Base-by-base conservation (phyloP, 2,329 filamentous ascomycete species). In the Colletotrichum endophyticum region DNA sequence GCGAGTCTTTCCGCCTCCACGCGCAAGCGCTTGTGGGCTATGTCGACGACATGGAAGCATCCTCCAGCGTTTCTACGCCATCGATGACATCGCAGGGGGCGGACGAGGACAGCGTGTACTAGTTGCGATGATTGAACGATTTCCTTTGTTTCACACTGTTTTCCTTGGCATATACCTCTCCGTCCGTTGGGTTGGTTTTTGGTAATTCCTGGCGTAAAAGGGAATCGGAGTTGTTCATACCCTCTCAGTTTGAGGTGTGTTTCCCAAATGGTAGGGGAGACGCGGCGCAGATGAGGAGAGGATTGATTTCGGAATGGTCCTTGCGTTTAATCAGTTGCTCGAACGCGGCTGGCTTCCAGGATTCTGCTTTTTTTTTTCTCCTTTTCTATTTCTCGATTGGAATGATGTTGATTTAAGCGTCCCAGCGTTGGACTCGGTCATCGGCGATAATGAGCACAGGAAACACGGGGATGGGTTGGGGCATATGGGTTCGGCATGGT, bases 1-100 rank as follows among this genome's bases (percentile, higher is more conserved):
- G 97, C 82, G 97, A 99, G 87, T 96, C 97, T 69, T 99, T 99
- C 91, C 97, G 98, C 84, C 92, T 98, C 75, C 96, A 99, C 87
- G 95, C 96, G 49, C 96, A 99, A 88, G 96, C 97, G 79, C 93
- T 99, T 39, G 92, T 96, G 79, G 96, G 96, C 85, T 99, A 98
- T 83, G 96, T 98, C 84, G 96, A 98, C 84, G 94, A 96, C 81
- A 89, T 92, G 80, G 92, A 94, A 84, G 92, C 89, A 80, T 93
- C 92, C 80, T 92, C 91, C n/a, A 92, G 91, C 80, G 92, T 92
- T 67, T 93, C 92, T 66, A 94, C 92, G 74, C 92, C 92, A 72
- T 94, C 92, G 77, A 94, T 94, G 92, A 93, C 90, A 72, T 94
- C 93, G 66, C 93, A 94, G 82, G 93, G 92, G 72, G 92, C 90